Base-by-base conservation (phyloP, 148 eudicot genomes). In the Rhododendron mucronatum region DNA sequence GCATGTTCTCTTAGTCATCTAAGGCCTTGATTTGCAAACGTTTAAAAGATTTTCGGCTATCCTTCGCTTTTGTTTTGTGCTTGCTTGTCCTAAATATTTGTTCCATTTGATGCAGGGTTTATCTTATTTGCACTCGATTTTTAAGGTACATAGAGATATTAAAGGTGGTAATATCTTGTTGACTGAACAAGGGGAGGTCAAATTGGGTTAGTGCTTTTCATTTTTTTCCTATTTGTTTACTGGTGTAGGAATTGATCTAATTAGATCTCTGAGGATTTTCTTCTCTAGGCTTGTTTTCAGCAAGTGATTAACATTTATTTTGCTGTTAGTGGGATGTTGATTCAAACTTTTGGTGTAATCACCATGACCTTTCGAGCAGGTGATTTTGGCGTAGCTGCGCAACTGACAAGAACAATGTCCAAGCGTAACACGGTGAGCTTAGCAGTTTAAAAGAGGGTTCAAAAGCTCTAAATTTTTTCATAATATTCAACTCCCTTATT, bases 351-450 rank as follows among this genome's bases (percentile, higher is more conserved):
- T 57, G 30, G 87, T 30, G 63, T 63, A 35, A 82, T 59, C 47
- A 55, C 51, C 6, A 78, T 85, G 78, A 57, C 37, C 59, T 71
- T 50, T 82, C 82, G 82, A 83, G 80, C 94, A 97, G 99, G 99
- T 91, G 99, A 97, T 91, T 97, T 97, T 90, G 99, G 99, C 37
- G 98, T 97, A 91, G 99, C 99, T 61, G 99, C 98, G 71, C 99
- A 97, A 88, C 90, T 97, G 85, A 97, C 98, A 45, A 93, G 98
- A 92, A 97, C 99, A 57, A 97, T 97, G 99, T 97, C 99, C 73
- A 97, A 97, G 87, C 98, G 99, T 84, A 97, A 97, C 89, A 97
- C 99, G 91, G 98, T 95, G 93, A 80, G 67, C 65, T 63, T 84
- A 73, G 55, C 45, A 67, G 44, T 84, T 78, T 50, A 67, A 59